Base-by-base conservation (phyloP, 495 filamentous ascomycete genomes). In the Mytilinidion resinicola region DNA sequence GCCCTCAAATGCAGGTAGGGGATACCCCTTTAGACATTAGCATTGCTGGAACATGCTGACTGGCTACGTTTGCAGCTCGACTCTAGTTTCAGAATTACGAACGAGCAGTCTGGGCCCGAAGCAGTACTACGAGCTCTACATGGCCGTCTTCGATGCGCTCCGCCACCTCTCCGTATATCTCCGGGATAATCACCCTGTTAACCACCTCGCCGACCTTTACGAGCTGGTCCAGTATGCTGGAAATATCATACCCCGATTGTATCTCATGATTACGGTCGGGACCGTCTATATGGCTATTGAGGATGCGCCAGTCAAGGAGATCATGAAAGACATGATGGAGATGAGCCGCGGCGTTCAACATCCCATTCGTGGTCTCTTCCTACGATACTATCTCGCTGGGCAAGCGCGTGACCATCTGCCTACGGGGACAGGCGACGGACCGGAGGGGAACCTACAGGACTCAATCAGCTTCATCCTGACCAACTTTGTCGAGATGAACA, bases 251-350 rank as follows among this genome's bases (percentile, higher is more conserved):
- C 93, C 93, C 33, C 86, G 93, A 60, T 78, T 98, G 48, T 98
- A 97, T 70, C 84, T 98, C 51, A 98, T 98, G 93, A 90, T 98
- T 66, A 97, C 93, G 0, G 93, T 98, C 20, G 93, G 93, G 36
- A 98, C 93, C 4, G 93, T 96, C 35, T 98, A 98, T 75, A 98
- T 98, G 93, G 85, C 89, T 9, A 92, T 98, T 64, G 88, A 93
- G 70, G 93, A 96, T 82, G 95, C 93, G 46, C 93, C 93, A 4
- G 92, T 98, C 61, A 98, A 98, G 75, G 93, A 98, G 76, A 91
- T 98, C 55, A 98, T 98, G 93, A 98, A 98, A 73, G 93, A 98
- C 70, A 98, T 98, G 93, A 98, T 98, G 93, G 93, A 98, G 75
- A 98, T 98, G 93, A 96, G 89, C 72, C 82, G 93, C 60, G 93